phyloP scores from a whole-genome alignment of 257 asterid species.

The Paraleonurus japonicus region DNA sequence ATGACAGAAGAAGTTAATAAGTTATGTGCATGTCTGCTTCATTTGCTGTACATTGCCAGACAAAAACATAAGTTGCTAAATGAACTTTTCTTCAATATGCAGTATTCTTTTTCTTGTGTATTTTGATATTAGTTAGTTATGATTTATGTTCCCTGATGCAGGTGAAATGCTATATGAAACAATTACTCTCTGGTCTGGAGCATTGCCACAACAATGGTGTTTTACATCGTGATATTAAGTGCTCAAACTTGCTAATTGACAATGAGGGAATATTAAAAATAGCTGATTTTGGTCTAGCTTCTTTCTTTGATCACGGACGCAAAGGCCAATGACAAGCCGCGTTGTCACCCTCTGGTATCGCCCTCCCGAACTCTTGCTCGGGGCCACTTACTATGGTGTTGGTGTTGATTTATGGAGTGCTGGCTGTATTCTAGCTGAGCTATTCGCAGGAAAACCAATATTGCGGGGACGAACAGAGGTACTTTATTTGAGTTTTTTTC shows the following conservation, averaged over 20 bases:
- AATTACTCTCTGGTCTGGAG: conserved; percentile 83
- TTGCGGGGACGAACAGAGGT: conserved; percentile 97
- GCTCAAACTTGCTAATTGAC: conserved; percentile 83
- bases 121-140: conserved; percentile 1
- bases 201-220: conserved; percentile 93
- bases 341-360: conserved; percentile 98
- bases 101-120: not conserved
- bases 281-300: conserved; percentile 93
- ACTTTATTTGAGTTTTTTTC: conserved; percentile 12
- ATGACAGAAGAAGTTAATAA: not conserved
- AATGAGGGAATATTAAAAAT: conserved; percentile 71
- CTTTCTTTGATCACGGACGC: conserved; percentile 57
- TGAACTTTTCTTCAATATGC: not conserved
- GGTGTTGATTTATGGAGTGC: conserved; percentile 98
- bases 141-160: conserved; percentile 29
- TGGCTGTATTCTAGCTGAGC: conserved; percentile 90
- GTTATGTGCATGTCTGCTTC: not conserved
- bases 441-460: conserved; percentile 83
- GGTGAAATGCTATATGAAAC: conserved; percentile 89
- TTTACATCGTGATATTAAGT: conserved; percentile 87
- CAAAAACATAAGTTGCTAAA: not conserved
- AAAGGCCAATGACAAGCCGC: conserved; percentile 85
- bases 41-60: not conserved
- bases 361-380: conserved; percentile 89
- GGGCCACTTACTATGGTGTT: conserved; percentile 71